Percentiles rank a stretch among this genome's conserved stretches.
Evolutionary conservation across 768 basidiomycete species (phyloP).

Genomic region (Naganishia vishniacii): DNA sequence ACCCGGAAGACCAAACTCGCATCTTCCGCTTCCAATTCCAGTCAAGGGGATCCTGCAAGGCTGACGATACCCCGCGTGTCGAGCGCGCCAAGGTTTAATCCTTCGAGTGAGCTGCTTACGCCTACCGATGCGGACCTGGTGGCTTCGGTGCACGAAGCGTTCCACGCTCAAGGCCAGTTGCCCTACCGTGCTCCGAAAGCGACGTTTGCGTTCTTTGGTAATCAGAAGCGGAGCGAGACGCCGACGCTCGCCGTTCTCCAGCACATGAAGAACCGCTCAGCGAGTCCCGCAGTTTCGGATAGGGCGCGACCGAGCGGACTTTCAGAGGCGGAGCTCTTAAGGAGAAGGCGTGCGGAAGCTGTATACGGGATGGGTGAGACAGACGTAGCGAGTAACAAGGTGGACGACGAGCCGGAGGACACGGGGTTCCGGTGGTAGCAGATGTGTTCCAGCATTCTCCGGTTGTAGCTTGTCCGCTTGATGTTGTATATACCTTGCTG

Average conservation of each 20-base stretch:
- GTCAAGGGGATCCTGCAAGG: conserved; percentile 32
- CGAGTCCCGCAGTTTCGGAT: conserved; percentile 20
- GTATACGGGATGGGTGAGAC: conserved; percentile 50
- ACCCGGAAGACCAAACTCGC: conserved; percentile 53
- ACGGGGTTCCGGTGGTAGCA: conserved; percentile 12
- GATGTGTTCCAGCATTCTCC: too few species aligned
- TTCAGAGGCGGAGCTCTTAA: conserved; percentile 66
- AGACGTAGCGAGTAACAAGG: not conserved
- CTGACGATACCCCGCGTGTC: conserved; percentile 30
- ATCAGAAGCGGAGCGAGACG: conserved; percentile 23
- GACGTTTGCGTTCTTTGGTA: conserved; percentile 44
- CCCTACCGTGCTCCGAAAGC: conserved; percentile 33
- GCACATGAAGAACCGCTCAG: conserved; percentile 2
- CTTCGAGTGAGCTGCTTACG: conserved; percentile 16
- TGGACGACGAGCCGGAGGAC: conserved; percentile 4
- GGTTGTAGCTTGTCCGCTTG: not conserved
- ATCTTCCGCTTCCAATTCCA: conserved; percentile 36
- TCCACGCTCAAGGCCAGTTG: conserved; percentile 16
- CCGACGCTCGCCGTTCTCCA: conserved; percentile 14
- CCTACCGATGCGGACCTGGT: conserved; percentile 37
- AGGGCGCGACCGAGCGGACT: conserved; percentile 53
- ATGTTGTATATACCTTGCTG: conserved; percentile 7
- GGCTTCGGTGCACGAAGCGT: conserved; percentile 37
- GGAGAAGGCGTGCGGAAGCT: conserved; percentile 50
- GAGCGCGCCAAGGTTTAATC: conserved; percentile 37